Conservation (phyloP, 495 filamentous ascomycete genomes). For the Hypoxylon trugodes region DNA sequence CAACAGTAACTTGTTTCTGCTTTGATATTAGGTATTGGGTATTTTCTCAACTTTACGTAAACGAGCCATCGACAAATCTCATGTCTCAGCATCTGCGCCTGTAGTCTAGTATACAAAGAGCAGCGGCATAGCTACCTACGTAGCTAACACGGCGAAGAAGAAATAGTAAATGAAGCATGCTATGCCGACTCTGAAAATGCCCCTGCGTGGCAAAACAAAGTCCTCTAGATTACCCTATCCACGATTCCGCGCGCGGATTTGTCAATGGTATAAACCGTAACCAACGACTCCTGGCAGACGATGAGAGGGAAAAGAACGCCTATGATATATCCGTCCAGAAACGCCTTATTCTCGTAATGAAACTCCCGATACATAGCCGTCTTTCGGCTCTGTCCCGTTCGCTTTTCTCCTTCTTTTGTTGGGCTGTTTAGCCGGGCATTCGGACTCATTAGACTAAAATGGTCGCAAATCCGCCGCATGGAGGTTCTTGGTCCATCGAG, state of each 20-base stretch:
- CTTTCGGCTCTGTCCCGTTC: background rate
- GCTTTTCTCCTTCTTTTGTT: background rate
- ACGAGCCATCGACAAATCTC: background rate
- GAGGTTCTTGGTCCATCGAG: constrained; percentile 83
- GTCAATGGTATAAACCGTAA: constrained; percentile 37
- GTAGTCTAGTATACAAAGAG: constrained; percentile 39
- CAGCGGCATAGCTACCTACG: background rate
- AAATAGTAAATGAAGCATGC: constrained; percentile 4
- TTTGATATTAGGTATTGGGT: background rate
- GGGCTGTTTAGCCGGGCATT: background rate
- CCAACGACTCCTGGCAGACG: constrained; percentile 35
- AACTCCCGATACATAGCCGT: background rate
- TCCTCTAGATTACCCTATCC: constrained; percentile 15
- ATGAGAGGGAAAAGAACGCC: constrained; percentile 6
- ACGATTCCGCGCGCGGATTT: constrained; percentile 6
- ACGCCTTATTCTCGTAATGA: constrained; percentile 30
- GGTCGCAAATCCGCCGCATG: constrained; percentile 59
- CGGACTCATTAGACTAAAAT: constrained; percentile 38
- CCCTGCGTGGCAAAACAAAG: background rate
- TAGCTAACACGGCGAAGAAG: too few species aligned
- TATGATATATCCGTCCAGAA: constrained; percentile 27
- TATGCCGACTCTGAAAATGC: background rate
- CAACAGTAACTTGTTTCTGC: background rate
- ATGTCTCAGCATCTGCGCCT: constrained; percentile 4
- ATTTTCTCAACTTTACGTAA: background rate